Base-by-base conservation (phyloP, 202 grass and related monocot species). In the Bolboschoenoplectus hybrid region DNA sequence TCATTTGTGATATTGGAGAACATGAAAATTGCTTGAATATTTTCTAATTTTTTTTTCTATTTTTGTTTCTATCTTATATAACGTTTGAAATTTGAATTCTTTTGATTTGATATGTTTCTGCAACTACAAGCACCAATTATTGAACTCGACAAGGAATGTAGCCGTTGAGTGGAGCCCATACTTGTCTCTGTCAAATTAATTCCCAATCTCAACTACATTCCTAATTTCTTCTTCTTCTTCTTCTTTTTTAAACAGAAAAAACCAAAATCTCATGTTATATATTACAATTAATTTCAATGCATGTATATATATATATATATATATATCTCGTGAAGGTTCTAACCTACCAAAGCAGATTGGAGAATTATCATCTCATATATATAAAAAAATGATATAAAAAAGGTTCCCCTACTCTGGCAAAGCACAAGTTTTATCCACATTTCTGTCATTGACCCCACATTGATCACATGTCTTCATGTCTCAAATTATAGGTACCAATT, bases 371-470 rank as follows among this genome's bases (percentile, higher is more conserved):
- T 69, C 67, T 45, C 40, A 45, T 45, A 70, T 70, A 44, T 26
- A n/a, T 5, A 45, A 70, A 69, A 70, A 43, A 52, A 12, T 52
- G 12, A 1, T 52, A 0, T 52, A 52, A 1, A 50, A 1, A 50
- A 72, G 32, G 32, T n/a, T 2, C 74, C 74, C 46, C 47, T 50
- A 39, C 9, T 51, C 7, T 74, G 8, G 17, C 70, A 11, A 68
- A 16, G 50, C 17, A 74, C 70, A 74, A 74, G 1, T 55, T 77
- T 38, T 75, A 76, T 53, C 47, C 8, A 53, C 45, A 45, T 1
- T 34, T 46, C 47, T 76, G 20, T 76, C 47, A 76, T 39, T 57
- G 74, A 39, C 74, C 74, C 74, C 51, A 78, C 74, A 78, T 78
- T 78, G 74, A 39, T 78, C 74, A 79, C 74, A 79, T 57, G 74